Conservation (phyloP, 495 filamentous ascomycete genomes). For the Podospora fimiseda region DNA sequence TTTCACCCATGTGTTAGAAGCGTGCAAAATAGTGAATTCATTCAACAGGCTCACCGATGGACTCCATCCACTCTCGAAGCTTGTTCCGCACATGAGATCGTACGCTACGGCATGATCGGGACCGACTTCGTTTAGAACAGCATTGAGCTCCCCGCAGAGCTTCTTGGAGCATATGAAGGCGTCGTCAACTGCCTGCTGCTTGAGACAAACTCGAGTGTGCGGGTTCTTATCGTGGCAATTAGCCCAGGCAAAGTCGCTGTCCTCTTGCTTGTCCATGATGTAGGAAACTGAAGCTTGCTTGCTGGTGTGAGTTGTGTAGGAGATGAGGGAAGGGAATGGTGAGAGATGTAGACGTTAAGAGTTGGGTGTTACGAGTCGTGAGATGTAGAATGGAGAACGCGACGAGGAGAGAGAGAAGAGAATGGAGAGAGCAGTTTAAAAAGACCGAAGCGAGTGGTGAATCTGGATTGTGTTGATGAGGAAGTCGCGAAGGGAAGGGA, state of each 20-base stretch:
- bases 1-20: neutral
- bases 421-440: too few relatives aligned
- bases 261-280: neutral
- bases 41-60: neutral
- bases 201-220: neutral
- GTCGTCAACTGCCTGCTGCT: slow-evolving; percentile 7
- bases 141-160: neutral
- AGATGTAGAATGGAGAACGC: too few relatives aligned
- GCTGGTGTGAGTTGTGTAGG: too few relatives aligned
- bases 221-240: neutral
- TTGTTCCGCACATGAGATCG: slow-evolving; percentile 7
- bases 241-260: neutral
- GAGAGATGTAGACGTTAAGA: too few relatives aligned
- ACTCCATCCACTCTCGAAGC: neutral
- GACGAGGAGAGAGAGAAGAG: too few relatives aligned
- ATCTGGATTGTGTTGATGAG: too few relatives aligned
- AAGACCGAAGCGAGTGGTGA: too few relatives aligned
- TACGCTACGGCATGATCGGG: neutral
- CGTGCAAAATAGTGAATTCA: too few relatives aligned
- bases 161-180: neutral
- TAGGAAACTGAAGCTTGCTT: neutral
- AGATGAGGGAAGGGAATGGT: too few relatives aligned
- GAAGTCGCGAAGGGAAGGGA: too few relatives aligned
- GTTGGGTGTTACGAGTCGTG: too few relatives aligned
- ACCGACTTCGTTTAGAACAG: neutral